phyloP scores from a whole-genome alignment of 2,329 filamentous ascomycete species.

The Cladophialophora carrionii region DNA sequence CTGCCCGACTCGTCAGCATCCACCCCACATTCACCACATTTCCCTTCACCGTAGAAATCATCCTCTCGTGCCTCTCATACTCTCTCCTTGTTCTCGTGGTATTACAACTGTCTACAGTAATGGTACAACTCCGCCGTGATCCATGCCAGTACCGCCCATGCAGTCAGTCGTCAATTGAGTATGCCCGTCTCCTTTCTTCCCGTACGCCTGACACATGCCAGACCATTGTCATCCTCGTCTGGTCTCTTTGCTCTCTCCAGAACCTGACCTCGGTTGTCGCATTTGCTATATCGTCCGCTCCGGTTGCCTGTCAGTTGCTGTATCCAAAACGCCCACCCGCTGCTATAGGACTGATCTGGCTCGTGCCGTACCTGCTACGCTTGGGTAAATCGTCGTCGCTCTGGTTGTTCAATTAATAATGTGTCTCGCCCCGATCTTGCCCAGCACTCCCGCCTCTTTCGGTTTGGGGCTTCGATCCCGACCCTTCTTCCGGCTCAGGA shows the following conservation, averaged over 20 bases:
- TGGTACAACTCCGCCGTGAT: conserved; percentile 12
- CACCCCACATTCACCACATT: too few species aligned
- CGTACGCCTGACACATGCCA: neutral
- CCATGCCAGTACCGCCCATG: neutral
- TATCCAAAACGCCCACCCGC: too few species aligned
- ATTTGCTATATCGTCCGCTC: neutral
- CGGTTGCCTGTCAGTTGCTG: neutral
- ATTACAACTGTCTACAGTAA: conserved; percentile 14
- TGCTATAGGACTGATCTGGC: neutral
- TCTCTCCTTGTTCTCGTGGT: conserved; percentile 12
- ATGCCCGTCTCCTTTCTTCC: neutral
- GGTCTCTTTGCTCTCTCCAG: neutral
- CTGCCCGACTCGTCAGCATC: neutral
- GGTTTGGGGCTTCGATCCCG: conserved; percentile 91
- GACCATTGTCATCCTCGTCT: neutral
- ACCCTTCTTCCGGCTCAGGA: conserved; percentile 86
- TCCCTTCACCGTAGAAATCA: too few species aligned
- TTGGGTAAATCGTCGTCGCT: neutral
- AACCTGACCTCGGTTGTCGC: neutral
- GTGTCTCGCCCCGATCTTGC: conserved; percentile 89
- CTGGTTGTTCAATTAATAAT: conserved; percentile 65
- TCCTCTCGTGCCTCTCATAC: too few species aligned
- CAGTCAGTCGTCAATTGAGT: conserved; percentile 4
- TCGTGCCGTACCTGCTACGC: neutral
- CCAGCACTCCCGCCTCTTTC: conserved; percentile 87